phyloP scores from a whole-genome alignment of 306 rosid species.

The Prunus fruticosa region DNA sequence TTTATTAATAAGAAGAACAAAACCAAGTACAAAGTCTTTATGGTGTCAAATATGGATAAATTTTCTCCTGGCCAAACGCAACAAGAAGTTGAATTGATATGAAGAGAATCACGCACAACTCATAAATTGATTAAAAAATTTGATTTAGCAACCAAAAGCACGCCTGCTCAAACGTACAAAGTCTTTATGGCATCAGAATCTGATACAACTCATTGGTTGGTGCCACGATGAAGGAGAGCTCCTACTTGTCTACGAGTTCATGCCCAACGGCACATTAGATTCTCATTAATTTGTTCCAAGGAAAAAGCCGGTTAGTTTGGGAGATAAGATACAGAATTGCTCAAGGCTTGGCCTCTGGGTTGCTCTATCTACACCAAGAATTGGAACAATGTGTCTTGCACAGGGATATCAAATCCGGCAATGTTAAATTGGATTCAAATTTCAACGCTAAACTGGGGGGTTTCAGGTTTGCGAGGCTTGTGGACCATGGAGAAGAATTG shows the following conservation, averaged over 20 bases:
- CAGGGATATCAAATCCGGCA: not conserved
- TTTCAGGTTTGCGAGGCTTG: conserved; percentile 33
- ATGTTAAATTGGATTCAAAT: not conserved
- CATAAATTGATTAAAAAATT: too few relatives aligned
- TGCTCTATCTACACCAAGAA: not conserved
- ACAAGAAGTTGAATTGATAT: too few relatives aligned
- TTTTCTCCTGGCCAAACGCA: too few relatives aligned
- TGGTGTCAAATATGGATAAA: too few relatives aligned
- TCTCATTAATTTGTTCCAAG: not conserved
- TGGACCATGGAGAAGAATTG: conserved; percentile 25
- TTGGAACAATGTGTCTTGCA: conserved; percentile 4
- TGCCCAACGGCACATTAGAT: not conserved
- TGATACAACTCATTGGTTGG: not conserved
- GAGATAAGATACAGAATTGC: not conserved
- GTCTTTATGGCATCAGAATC: conserved; percentile 3
- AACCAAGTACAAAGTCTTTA: too few relatives aligned
- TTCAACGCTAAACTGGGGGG: conserved; percentile 29
- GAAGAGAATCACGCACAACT: too few relatives aligned
- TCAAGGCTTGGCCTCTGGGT: conserved; percentile 2
- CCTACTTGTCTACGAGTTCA: not conserved
- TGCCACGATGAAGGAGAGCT: not conserved
- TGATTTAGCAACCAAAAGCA: too few relatives aligned
- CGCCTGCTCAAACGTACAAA: too few relatives aligned
- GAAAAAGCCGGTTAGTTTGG: not conserved
- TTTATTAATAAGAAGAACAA: too few relatives aligned